Evolutionary conservation across 768 basidiomycete genomes (phyloP).

Genomic region (Boletales sp.): DNA sequence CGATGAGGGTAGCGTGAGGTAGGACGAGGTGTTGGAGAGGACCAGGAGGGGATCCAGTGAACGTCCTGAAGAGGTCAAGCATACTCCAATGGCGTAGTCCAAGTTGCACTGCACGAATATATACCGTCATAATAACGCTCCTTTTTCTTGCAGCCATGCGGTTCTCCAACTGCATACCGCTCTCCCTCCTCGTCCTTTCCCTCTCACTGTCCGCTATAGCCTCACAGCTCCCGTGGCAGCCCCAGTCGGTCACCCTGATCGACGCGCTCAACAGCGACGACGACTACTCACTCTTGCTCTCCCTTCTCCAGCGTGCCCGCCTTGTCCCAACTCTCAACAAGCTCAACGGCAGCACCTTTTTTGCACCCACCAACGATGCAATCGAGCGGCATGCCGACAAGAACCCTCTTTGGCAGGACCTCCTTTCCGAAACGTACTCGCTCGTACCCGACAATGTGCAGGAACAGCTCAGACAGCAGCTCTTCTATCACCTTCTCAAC

Average conservation of each 20-base stretch:
- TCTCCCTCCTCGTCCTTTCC: constrained; percentile 30
- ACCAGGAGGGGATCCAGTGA: constrained; percentile 50
- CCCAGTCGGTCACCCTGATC: constrained; percentile 59
- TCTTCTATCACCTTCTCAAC: constrained; percentile 94
- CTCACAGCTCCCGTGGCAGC: constrained; percentile 23
- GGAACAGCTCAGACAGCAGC: constrained; percentile 79
- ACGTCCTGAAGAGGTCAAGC: constrained; percentile 46
- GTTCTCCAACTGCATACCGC: constrained; percentile 31
- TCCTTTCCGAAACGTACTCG: constrained; percentile 26
- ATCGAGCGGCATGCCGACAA: constrained; percentile 47
- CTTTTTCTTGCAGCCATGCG: constrained; percentile 24
- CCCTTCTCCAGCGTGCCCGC: constrained; percentile 76
- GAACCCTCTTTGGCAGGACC: constrained; percentile 31
- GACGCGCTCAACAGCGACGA: constrained; percentile 72
- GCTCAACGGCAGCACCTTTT: constrained; percentile 79
- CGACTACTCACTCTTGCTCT: constrained; percentile 73
- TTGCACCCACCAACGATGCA: constrained; percentile 95
- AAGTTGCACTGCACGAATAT: constrained; percentile 6
- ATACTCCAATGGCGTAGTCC: constrained; percentile 1
- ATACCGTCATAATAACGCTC: background rate
- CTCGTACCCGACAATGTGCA: constrained; percentile 73
- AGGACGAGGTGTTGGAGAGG: constrained; percentile 57
- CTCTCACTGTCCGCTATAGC: constrained; percentile 8
- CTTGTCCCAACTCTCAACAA: constrained; percentile 91
- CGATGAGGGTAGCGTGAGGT: constrained; percentile 54